Base-by-base conservation (phyloP, 2,329 filamentous ascomycete genomes). In the Fonsecaea nubica region DNA sequence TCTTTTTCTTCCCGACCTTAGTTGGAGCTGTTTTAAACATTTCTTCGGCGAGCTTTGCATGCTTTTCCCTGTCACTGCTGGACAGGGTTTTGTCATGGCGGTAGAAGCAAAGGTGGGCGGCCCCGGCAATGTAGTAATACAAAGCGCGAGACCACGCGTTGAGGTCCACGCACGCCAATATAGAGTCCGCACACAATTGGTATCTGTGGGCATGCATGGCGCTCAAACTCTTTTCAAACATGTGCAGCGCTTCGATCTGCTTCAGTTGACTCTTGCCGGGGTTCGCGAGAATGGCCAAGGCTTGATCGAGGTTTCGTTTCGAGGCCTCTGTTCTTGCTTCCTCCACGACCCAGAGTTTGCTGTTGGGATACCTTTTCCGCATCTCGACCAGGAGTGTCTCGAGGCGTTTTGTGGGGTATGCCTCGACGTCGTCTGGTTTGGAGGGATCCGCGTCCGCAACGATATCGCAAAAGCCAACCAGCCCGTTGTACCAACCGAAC, bases 81-180 rank as follows among this genome's bases (percentile, higher is more conserved):
- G 21, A 62, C 53, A 82, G 70, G 2, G 12, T 68, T 72, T 40
- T 65, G 56, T 82, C 75, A 1, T 88, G 82, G 9, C 95, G 88
- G 78, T 97, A 98, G 4, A 92, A 82, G 74, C 95, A 92, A 0
- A 98, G 79, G 71, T 96, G 89, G 0, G 90, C 89, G 12, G 86
- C 85, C 7, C 89, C 95, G 1, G 91, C 90, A 70, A 96, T 90
- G 79, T 93, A 98, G 76, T 92, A 92, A 80, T 99, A 98, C 61
- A 98, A 77, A 0, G 90, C 88, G 60, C 93, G 92, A 63, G 90
- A 93, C 95, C 95, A 98, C 72, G 92, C 92, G 78, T 97, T 97
- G 63, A 95, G 84, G 62, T 91, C 89, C 10, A 92, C 82, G 71
- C 91, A 93, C 70, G 86, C 76, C 48, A 66, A 36, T 78, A 97